Evolutionary conservation across 108 stramenopile genomes (phyloP).

Genomic region (Epithemia pelagica): DNA sequence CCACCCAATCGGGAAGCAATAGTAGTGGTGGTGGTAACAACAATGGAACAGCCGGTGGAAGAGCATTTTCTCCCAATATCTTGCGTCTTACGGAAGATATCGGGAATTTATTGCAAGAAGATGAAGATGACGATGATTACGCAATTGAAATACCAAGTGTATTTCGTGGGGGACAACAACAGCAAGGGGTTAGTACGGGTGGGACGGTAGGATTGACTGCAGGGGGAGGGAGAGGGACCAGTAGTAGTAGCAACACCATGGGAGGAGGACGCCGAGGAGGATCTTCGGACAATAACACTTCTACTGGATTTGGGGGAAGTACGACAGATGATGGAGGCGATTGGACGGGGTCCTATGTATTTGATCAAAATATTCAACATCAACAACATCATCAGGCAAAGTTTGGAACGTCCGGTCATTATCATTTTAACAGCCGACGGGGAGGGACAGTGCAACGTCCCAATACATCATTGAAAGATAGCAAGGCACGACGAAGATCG

Average conservation of each 20-base stretch:
- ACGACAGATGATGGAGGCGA: background rate
- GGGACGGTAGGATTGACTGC: background rate
- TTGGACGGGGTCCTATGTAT: constrained; percentile 16
- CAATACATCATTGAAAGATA: constrained; percentile 1
- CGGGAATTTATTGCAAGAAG: constrained; percentile 64
- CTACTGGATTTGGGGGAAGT: too few species aligned
- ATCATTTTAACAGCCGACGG: background rate
- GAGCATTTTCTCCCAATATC: constrained; percentile 63
- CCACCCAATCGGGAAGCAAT: constrained; percentile 32
- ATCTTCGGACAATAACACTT: background rate
- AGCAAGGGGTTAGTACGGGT: background rate
- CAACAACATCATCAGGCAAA: constrained; percentile 2
- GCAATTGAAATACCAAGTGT: constrained; percentile 5
- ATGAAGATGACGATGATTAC: constrained; percentile 39
- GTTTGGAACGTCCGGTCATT: background rate
- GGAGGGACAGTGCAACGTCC: constrained; percentile 9
- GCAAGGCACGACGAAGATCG: constrained; percentile 11
- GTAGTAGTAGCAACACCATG: background rate
- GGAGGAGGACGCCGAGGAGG: background rate
- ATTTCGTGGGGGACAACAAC: background rate
- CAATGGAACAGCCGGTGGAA: too few species aligned
- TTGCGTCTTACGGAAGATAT: constrained; percentile 65
- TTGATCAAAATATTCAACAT: background rate
- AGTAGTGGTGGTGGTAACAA: too few species aligned
- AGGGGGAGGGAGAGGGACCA: background rate